Base-by-base conservation (phyloP, 1,139 yeast species). In the Hansenula anomala region DNA sequence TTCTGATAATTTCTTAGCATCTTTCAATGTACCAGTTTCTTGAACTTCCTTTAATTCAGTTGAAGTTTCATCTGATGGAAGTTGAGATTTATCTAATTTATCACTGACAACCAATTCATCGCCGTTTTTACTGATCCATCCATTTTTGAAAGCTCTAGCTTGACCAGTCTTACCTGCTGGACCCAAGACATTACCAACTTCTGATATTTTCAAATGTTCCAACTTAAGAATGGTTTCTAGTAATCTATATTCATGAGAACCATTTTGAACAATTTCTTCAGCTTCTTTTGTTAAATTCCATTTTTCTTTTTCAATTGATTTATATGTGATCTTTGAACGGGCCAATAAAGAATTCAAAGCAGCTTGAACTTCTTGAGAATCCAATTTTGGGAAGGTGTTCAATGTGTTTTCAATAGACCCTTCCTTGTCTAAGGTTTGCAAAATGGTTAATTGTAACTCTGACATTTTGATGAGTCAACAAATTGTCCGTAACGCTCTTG, bases 121-220 rank as follows among this genome's bases (percentile, higher is more conserved):
- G 39, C 94, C 95, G 47, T 83, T 85, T 63, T 92, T 92, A 50
- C 77, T 68, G 55, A 92, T 80, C 99, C 99, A 92, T 36, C 95
- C 95, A 63, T 90, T 90, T 66, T 89, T 92, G 75, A 92, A 92
- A n/a, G 97, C 98, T 57, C 90, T 83, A 54, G 95, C 96, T 67
- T 92, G 98, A 44, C 98, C 99, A 47, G 90, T 75, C 54, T 83
- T 81, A 43, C 97, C 97, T 46, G 79, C 76, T 36, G 80, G 67
- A 37, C 97, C 97, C 63, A 90, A 71, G 48, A 82, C 77, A 43
- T 78, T 62, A 37, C 78, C 77, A 42, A 92, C 95, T 43, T 92
- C 97, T 19, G 84, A 62, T 51, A 92, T 81, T 57, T 86, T 85
- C 56, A 92, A 73, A 32, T 94, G 89, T 44, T 84, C 95, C 43